phyloP scores from a whole-genome alignment of 805 yeast species.

The Myxozyma udenii region DNA sequence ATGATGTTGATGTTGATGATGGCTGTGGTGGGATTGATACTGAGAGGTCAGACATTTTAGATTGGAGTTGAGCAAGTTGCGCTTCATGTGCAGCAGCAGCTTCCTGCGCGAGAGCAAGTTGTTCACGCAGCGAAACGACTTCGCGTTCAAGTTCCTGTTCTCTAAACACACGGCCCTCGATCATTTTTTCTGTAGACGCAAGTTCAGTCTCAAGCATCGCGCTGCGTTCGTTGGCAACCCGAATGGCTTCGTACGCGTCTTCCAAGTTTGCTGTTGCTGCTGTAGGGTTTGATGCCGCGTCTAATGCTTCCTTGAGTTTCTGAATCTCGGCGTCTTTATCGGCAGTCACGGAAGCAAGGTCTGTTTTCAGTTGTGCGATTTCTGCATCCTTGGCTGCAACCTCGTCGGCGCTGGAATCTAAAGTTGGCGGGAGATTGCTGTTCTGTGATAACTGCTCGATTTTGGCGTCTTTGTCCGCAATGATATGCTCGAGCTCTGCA shows the following conservation, averaged over 20 bases:
- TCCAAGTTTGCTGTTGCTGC: background rate
- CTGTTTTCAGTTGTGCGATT: too few relatives aligned
- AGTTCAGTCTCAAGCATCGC: constrained; percentile 23
- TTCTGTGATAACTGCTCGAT: constrained; percentile 11
- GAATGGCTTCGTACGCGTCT: background rate
- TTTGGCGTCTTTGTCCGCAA: too few relatives aligned
- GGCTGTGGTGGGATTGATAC: too few relatives aligned
- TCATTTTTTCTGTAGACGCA: constrained; percentile 33
- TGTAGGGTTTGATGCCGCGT: background rate
- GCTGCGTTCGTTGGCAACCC: constrained; percentile 3
- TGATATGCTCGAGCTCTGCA: too few relatives aligned
- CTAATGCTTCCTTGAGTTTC: background rate
- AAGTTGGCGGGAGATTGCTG: constrained; percentile 23
- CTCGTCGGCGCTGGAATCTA: too few relatives aligned
- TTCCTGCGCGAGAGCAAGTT: constrained; percentile 18
- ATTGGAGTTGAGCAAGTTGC: constrained; percentile 26
- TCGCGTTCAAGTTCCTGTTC: constrained; percentile 38
- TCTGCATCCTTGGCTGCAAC: too few relatives aligned
- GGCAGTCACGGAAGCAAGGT: too few relatives aligned
- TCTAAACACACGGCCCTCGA: constrained; percentile 32
- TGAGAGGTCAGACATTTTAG: too few relatives aligned
- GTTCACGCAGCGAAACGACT: constrained; percentile 23
- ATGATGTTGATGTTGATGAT: too few relatives aligned
- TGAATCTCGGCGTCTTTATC: too few relatives aligned
- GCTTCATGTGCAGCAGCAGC: constrained; percentile 2